Conservation (phyloP, 2,329 filamentous ascomycete species). For the Penicillium sclerotiorum region DNA sequence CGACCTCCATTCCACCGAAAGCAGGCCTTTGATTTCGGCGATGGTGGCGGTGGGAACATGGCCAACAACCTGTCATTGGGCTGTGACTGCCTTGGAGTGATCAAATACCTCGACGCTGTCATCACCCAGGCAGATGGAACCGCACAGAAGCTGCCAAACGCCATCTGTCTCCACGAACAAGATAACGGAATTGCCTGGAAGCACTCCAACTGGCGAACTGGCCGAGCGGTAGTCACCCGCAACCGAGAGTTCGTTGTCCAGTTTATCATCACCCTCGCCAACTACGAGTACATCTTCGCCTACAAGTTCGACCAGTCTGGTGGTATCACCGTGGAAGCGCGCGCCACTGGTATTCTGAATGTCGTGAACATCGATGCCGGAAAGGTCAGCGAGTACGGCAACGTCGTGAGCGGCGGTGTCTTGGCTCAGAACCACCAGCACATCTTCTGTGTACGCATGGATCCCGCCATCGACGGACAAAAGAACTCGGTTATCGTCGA, state of each 20-base stretch:
- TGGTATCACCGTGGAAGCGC: slow-evolving; percentile 65
- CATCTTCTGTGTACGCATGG: slow-evolving; percentile 69
- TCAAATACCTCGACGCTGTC: slow-evolving; percentile 66
- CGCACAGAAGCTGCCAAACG: slow-evolving; percentile 60
- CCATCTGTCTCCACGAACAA: slow-evolving; percentile 68
- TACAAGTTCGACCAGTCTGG: slow-evolving; percentile 59
- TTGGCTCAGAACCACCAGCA: slow-evolving; percentile 73
- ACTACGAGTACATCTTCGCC: slow-evolving; percentile 51
- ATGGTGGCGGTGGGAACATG: slow-evolving; percentile 66
- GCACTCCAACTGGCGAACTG: slow-evolving; percentile 69
- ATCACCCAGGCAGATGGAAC: slow-evolving; percentile 58
- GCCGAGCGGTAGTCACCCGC: slow-evolving; percentile 61
- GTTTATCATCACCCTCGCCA: slow-evolving; percentile 67
- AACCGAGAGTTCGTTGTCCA: slow-evolving; percentile 66
- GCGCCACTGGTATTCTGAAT: slow-evolving; percentile 68
- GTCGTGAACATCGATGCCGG: slow-evolving; percentile 65
- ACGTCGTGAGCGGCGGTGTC: slow-evolving; percentile 66
- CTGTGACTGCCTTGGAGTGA: slow-evolving; percentile 60
- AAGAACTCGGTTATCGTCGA: slow-evolving; percentile 59
- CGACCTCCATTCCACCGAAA: slow-evolving; percentile 69
- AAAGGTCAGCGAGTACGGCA: slow-evolving; percentile 65
- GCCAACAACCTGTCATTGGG: slow-evolving; percentile 65
- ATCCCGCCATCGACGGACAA: slow-evolving; percentile 61
- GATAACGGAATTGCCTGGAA: slow-evolving; percentile 69
- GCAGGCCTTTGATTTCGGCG: slow-evolving; percentile 72